Evolutionary conservation across 2,329 filamentous ascomycete species (phyloP), one percentile per base, ranked within the genome.

Genomic region (Mycocentrospora acerina): DNA sequence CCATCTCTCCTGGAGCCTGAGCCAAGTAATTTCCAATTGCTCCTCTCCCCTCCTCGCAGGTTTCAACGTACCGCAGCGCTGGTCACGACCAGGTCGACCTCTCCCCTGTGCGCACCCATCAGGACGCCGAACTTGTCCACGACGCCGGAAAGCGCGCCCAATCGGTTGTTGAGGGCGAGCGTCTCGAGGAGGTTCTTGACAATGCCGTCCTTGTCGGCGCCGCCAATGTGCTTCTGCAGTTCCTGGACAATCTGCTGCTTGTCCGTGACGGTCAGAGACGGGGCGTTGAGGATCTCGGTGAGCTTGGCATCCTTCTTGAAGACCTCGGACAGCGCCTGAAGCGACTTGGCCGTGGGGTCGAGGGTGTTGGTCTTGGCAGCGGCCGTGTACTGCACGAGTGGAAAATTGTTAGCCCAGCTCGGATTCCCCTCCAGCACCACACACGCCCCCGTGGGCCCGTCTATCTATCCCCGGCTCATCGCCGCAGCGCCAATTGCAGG

Each of bases 81-180:
- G 62, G 87, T 95, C 61, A 98, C 86, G 52, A 79, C 82, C 73
- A 97, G 77, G 79, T 98, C 93, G 59, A 97, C 78, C 85, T 98
- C 93, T 53, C 93, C 93, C 57, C 83, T 85, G 58, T 89, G 78
- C 53, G 93, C 93, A 62, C 88, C 82, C 79, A 97, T 95, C 64
- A 98, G 76, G 67, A 84, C 79, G 55, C 68, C 78, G 65, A 96
- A 98, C 81, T 97, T 96, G 67, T 86, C 81, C 68, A 82, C 84
- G 51, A 97, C 85, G 59, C 85, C 83, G 71, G 85, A 79, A 48
- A 98, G 80, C 49, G 93, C 77, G 52, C 84, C 83, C 57, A 98
- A 79, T 57, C 93, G 83, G 83, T 98, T 98, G 83, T 98, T 95
- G 77, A 93, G 88, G 55, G 93, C 91, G 42, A 98, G 81, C 41